Base-by-base conservation (phyloP, 1,284 basidiomycete genomes). In the Paramarasmius palmivorus region DNA sequence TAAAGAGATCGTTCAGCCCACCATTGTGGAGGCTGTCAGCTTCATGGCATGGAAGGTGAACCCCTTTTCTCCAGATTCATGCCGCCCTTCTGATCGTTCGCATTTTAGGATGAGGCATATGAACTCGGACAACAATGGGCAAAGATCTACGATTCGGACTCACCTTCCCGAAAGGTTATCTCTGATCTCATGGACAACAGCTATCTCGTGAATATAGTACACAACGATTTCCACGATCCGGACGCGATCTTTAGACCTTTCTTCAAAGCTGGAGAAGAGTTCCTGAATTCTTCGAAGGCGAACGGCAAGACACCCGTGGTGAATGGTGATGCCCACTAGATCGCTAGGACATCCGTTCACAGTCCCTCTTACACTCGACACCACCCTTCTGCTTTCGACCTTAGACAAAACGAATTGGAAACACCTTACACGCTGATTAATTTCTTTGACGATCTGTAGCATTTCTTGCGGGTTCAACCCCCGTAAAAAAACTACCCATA, bases 1-100 rank as follows among this genome's bases (percentile, higher is more conserved):
- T 39, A 95, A 97, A 71, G 97, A 99, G 77, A 94, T 99, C 64
- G 79, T 98, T 47, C 97, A 99, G 68, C 95, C 96, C 25, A 99
- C 97, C 19, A 96, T 99, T 60, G 97, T 99, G 32, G 97, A 99
- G 69, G 90, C 92, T 26, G 87, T 94, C 59, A 96, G 93, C 65
- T 98, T 98, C 81, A 90, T 95, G 82, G 94, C 94, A 8, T 97
- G 94, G 94, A 97, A 96, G 84, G 92, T 89, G 52, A 25, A 79
- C 60, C 17, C 39, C 0, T 54, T 8, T 15, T 22, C 53, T 4
- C 14, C 32, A 6, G n/a, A n/a, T n/a, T n/a, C n/a, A n/a, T n/a
- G n/a, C n/a, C n/a, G n/a, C n/a, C n/a, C n/a, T 52, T 53, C 9
- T 59, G 46, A 41, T 50, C 38, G 39, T 41, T 54, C 5, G 5